phyloP scores from a whole-genome alignment of 805 yeast species.

The Sugiyamaella smithiae region DNA sequence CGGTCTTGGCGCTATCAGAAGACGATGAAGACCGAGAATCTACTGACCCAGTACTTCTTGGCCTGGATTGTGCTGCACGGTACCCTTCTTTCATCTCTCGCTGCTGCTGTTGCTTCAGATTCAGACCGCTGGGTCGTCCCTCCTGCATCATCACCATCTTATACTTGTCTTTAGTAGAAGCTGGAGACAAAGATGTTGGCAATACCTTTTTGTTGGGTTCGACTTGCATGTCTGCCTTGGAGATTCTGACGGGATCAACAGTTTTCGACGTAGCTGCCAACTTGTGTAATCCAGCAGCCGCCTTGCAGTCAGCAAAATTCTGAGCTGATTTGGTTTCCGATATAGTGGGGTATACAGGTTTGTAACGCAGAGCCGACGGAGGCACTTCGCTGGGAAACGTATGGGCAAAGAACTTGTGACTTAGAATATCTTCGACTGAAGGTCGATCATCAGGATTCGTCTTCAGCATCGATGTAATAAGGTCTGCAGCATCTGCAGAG shows the following conservation, averaged over 20 bases:
- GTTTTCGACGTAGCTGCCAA: background rate
- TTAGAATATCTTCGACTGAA: slow-evolving; percentile 69
- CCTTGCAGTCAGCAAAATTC: slow-evolving; percentile 18
- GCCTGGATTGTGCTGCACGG: background rate
- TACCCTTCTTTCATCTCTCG: background rate
- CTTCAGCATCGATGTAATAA: slow-evolving; percentile 70
- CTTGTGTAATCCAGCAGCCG: slow-evolving; percentile 11
- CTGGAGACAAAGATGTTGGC: slow-evolving; percentile 90
- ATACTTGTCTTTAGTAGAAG: slow-evolving; percentile 83
- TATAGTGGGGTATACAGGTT: slow-evolving; percentile 58
- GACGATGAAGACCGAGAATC: background rate
- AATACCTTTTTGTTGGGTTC: slow-evolving; percentile 45
- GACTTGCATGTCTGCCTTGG: slow-evolving; percentile 40
- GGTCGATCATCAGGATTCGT: slow-evolving; percentile 83
- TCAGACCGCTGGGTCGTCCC: slow-evolving; percentile 8
- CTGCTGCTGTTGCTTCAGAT: slow-evolving; percentile 15
- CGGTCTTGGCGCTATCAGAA: background rate
- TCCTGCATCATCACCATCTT: slow-evolving; percentile 39
- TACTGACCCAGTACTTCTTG: background rate
- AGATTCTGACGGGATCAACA: slow-evolving; percentile 21
- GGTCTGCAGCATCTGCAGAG: slow-evolving; percentile 65
- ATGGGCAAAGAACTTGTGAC: slow-evolving; percentile 75
- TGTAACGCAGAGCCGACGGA: slow-evolving; percentile 56
- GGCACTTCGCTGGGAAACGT: slow-evolving; percentile 73
- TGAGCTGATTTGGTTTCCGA: slow-evolving; percentile 42